These are phyloP conservation scores for Isatis lusitanica DNA, from an alignment of 441 rosid genomes.

Conservation along the genomic window DNA sequence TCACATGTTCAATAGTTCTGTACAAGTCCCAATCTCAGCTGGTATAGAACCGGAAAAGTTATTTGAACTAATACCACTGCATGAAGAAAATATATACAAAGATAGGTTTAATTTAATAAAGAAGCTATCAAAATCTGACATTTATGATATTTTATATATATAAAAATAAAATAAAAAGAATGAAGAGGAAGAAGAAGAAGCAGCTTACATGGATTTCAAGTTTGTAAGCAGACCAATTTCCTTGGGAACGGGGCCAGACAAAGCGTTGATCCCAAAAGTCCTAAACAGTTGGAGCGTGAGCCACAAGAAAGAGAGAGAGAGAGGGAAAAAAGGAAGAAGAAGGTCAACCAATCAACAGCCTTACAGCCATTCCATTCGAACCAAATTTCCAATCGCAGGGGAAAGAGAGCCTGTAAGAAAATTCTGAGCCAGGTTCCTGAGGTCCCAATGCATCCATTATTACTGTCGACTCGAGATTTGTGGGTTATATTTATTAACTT, in stretches of 20 bases:
- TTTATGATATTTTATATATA: too few relatives aligned
- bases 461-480: not conserved
- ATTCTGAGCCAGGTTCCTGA: conserved; percentile 53
- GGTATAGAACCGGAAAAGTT: conserved; percentile 67
- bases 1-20: conserved; percentile 47
- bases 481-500: not conserved
- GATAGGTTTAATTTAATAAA: not conserved
- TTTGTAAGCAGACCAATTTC: conserved; percentile 53
- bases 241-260: conserved; percentile 55
- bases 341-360: not conserved
- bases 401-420: conserved; percentile 43
- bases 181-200: not conserved
- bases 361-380: conserved; percentile 25
- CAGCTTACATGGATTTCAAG: conserved; percentile 51
- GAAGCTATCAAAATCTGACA: not conserved
- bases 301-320: too few relatives aligned
- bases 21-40: conserved; percentile 52
- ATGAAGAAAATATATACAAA: not conserved
- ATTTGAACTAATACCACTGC: conserved; percentile 52
- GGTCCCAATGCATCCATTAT: too few relatives aligned
- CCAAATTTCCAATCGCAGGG: conserved; percentile 28
- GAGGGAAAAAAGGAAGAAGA: not conserved
- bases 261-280: conserved; percentile 27
- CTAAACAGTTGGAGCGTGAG: not conserved
- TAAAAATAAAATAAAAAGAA: too few relatives aligned